A percentile compares a stretch with the other conserved stretches of the same genome.
Evolutionary conservation across 2,329 filamentous ascomycete genomes (phyloP).

Genomic region (Fusarium nurragi): DNA sequence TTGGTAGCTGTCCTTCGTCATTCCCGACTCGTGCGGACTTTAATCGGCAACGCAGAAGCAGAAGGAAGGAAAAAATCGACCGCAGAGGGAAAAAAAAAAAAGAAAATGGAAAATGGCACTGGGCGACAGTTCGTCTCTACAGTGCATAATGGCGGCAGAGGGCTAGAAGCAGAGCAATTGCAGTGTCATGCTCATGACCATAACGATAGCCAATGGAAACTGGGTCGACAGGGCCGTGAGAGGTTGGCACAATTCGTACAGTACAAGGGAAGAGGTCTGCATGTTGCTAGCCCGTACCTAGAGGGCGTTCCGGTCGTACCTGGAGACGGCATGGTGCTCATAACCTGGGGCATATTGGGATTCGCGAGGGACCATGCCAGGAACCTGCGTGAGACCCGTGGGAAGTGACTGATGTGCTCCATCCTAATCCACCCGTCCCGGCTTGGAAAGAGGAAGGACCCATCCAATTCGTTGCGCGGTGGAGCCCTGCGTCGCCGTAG

Average conservation of each 20-base stretch:
- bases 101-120: slow-evolving; percentile 22
- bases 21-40: slow-evolving; percentile 31
- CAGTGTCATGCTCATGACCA: slow-evolving; percentile 16
- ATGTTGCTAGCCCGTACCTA: slow-evolving; percentile 40
- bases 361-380: slow-evolving; percentile 36
- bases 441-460: slow-evolving; percentile 19
- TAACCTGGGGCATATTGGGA: slow-evolving; percentile 39
- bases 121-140: slow-evolving; percentile 3
- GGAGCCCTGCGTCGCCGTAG: slow-evolving; percentile 32
- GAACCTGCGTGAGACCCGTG: slow-evolving; percentile 37
- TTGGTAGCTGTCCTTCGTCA: slow-evolving; percentile 18
- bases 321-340: slow-evolving; percentile 34
- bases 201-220: not conserved
- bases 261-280: slow-evolving; percentile 17
- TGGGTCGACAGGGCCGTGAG: slow-evolving; percentile 39
- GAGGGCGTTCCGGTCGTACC: slow-evolving; percentile 40
- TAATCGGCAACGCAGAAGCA: slow-evolving; percentile 26
- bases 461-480: slow-evolving; percentile 32
- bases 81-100: slow-evolving; percentile 14
- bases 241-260: slow-evolving; percentile 42
- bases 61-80: slow-evolving; percentile 15
- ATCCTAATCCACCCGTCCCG: slow-evolving; percentile 37
- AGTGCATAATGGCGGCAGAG: slow-evolving; percentile 23
- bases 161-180: slow-evolving; percentile 18
- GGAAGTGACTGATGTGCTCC: slow-evolving; percentile 30